Conservation (phyloP, 2,329 filamentous ascomycete genomes). For the Apiospora malaysiana region DNA sequence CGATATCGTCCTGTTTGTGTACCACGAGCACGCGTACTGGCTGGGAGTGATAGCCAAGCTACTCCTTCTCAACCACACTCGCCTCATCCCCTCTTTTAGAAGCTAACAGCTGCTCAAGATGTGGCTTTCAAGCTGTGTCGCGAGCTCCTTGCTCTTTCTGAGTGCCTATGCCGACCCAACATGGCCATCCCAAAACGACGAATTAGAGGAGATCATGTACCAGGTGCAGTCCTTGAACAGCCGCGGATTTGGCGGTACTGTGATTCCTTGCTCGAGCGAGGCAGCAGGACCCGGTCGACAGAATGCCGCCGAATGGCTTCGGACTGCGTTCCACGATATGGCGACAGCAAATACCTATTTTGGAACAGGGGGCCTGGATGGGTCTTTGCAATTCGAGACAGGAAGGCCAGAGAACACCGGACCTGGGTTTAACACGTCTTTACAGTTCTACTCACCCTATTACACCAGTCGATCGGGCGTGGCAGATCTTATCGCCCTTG, state of each 20-base stretch:
- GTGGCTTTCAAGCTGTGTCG: conserved; percentile 30
- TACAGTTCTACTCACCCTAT: conserved; percentile 60
- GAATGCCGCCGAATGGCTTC: conserved; percentile 66
- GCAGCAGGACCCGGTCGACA: conserved; percentile 59
- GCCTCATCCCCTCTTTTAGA: no score
- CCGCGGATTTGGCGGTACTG: conserved; percentile 60
- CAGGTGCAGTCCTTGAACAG: conserved; percentile 60
- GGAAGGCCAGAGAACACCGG: conserved; percentile 61
- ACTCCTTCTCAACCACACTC: neutral
- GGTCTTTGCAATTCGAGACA: conserved; percentile 65
- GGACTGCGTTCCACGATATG: conserved; percentile 68
- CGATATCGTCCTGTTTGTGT: neutral
- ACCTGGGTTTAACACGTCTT: conserved; percentile 58
- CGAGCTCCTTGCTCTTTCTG: conserved; percentile 42
- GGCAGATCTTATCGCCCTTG: conserved; percentile 63
- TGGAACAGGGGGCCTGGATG: conserved; percentile 61
- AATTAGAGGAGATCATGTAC: conserved; percentile 69
- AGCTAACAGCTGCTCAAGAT: neutral
- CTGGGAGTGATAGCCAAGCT: neutral
- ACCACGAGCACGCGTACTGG: neutral
- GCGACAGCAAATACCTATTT: conserved; percentile 56
- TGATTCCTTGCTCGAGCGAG: conserved; percentile 62
- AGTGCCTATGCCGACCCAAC: conserved; percentile 54
- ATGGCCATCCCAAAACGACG: conserved; percentile 65
- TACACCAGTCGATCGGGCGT: conserved; percentile 57